Conservation (phyloP, 805 yeast genomes). For the Wickerhamiella shivajii region DNA sequence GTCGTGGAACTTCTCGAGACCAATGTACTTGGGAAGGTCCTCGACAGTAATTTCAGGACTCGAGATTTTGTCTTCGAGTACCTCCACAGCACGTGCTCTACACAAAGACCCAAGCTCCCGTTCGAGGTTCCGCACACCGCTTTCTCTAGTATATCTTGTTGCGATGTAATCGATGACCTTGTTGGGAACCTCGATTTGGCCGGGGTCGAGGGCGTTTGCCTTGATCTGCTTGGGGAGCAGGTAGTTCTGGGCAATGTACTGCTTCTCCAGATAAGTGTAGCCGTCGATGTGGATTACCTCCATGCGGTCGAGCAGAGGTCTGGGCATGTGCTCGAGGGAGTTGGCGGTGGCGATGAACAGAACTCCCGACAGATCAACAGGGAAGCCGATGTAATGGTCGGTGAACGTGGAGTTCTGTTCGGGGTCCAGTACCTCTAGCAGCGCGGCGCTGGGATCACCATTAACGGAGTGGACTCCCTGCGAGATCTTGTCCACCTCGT, state of each 20-base stretch:
- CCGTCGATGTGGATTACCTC: conserved; percentile 69
- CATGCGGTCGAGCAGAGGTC: conserved; percentile 71
- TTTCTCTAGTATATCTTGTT: conserved; percentile 61
- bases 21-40: conserved; percentile 58
- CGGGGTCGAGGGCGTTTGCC: conserved; percentile 44
- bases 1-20: conserved; percentile 39
- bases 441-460: conserved; percentile 85
- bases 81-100: conserved; percentile 58
- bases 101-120: conserved; percentile 62
- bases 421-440: conserved; percentile 78
- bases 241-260: conserved; percentile 51
- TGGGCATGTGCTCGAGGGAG: conserved; percentile 51
- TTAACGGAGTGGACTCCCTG: conserved; percentile 38
- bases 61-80: conserved; percentile 17
- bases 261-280: conserved; percentile 64
- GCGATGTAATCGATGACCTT: conserved; percentile 48
- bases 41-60: conserved; percentile 18
- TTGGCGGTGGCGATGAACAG: conserved; percentile 80
- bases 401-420: conserved; percentile 67
- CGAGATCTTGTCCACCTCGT: conserved; percentile 70
- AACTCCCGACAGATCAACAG: conserved; percentile 68
- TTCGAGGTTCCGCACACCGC: conserved; percentile 75
- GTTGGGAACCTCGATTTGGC: conserved; percentile 34
- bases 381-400: conserved; percentile 78
- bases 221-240: conserved; percentile 61